Base-by-base conservation (phyloP, 129 eudicot species). In the Saposhnikovia divaricata region DNA sequence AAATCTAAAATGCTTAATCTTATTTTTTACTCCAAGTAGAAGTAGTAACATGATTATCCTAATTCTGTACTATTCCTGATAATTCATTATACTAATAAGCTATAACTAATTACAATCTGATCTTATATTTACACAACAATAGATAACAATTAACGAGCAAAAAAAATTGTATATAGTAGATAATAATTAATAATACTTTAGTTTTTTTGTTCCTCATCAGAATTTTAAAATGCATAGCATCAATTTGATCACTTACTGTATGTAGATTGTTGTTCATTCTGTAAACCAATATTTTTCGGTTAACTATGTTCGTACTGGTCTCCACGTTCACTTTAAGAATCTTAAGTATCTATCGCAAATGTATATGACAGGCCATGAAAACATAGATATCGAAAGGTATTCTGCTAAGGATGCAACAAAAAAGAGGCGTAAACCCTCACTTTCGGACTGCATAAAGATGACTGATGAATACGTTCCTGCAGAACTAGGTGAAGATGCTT, bases 401-500 rank as follows among this genome's bases (percentile, higher is more conserved):
- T 89, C 87, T 68, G 88, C 85, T 77, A 85, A 61, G 71, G 83
- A 75, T 34, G 63, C 77, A 55, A 77, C 9, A 31, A 83, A 66
- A 80, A 71, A 61, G 25, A 47, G 80, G 70, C 81, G 70, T 65
- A 89, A 82, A 83, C 77, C 83, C 50, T 88, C 80, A 23, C 89
- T 88, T 71, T 85, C 90, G 14, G 83, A 91, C 87, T 88, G 34
- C 76, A 81, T 93, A 76, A 84, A 25, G 85, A 74, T 89, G 90
- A 89, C 86, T 19, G 73, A 81, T 75, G 96, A 90, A 51, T 80
- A 91, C 83, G 81, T 93, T 82, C 98, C 98, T 76, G 90, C 89
- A 66, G 98, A 93, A 84, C 84, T 93, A 80, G 90, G 94, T 85
- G 83, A 80, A 84, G 85, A 82, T 82, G 59, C 48, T 42, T 63